phyloP scores from a whole-genome alignment of 2,329 filamentous ascomycete species.

The Ilyonectria mors-panacis region DNA sequence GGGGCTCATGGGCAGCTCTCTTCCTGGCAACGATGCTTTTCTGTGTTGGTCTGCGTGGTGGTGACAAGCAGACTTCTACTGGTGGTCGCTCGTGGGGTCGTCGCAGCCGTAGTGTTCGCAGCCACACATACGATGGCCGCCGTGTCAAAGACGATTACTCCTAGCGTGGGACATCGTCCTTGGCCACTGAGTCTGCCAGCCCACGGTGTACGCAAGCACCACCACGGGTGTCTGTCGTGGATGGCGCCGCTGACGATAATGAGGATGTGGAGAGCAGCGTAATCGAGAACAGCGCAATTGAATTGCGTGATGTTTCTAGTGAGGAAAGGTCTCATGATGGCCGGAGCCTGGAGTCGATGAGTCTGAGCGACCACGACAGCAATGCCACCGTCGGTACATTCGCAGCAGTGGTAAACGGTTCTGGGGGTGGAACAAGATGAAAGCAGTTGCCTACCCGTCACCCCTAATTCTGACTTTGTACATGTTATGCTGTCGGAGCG shows the following conservation, averaged over 20 bases:
- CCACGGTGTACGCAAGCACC: background rate
- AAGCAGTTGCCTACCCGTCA: background rate
- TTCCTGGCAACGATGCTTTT: conserved; percentile 78
- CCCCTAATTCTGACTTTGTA: conserved; percentile 23
- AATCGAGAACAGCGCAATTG: conserved; percentile 3
- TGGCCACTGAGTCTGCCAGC: conserved; percentile 6
- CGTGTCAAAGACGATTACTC: conserved; percentile 81
- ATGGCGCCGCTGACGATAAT: conserved; percentile 5
- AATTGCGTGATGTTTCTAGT: background rate
- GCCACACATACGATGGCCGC: conserved; percentile 62
- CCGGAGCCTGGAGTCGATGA: background rate
- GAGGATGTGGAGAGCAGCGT: background rate
- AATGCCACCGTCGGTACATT: background rate
- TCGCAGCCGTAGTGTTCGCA: conserved; percentile 53
- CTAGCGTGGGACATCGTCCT: conserved; percentile 51
- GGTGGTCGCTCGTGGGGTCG: conserved; percentile 52
- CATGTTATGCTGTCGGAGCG: conserved; percentile 15
- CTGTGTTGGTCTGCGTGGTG: conserved; percentile 71
- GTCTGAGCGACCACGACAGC: background rate
- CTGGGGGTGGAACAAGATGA: conserved; percentile 9
- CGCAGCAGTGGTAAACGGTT: background rate
- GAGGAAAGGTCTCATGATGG: background rate
- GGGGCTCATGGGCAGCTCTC: conserved; percentile 78
- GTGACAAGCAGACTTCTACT: conserved; percentile 53
- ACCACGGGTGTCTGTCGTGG: background rate